These are phyloP conservation scores for Candida ficus DNA, from an alignment of 805 yeast genomes.

Conservation along the genomic window DNA sequence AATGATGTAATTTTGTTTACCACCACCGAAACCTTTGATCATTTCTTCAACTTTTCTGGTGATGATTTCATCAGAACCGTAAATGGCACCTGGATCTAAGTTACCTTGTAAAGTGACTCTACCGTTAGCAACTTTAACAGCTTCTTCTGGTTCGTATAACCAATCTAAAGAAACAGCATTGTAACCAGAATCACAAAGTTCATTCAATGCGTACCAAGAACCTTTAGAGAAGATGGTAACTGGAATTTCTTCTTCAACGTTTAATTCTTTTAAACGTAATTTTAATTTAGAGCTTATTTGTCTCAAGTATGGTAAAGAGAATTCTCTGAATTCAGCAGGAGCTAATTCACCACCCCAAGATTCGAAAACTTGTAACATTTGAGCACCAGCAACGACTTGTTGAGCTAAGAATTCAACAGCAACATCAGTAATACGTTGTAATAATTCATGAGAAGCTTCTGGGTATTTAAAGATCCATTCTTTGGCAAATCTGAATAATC, in stretches of 20 bases:
- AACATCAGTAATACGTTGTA: conserved; percentile 77
- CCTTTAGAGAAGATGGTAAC: conserved; percentile 91
- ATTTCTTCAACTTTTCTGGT: conserved; percentile 76
- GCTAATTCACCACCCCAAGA: conserved; percentile 98
- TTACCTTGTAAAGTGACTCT: conserved; percentile 91
- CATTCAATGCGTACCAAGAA: conserved; percentile 94
- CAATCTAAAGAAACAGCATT: conserved; percentile 91
- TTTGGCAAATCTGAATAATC: conserved; percentile 84
- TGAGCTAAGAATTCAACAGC: conserved; percentile 90
- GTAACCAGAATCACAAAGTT: conserved; percentile 75
- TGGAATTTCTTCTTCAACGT: conserved; percentile 69
- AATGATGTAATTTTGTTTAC: conserved; percentile 84
- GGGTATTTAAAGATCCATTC: conserved; percentile 87
- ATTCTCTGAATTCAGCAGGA: conserved; percentile 81
- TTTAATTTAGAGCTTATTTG: conserved; percentile 73
- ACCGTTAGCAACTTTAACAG: conserved; percentile 66
- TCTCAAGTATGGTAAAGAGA: conserved; percentile 80
- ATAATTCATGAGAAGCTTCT: conserved; percentile 59
- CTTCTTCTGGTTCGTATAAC: conserved; percentile 80
- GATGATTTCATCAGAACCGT: conserved; percentile 82
- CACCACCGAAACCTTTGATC: conserved; percentile 92
- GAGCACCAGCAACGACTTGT: conserved; percentile 97
- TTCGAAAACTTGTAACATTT: conserved; percentile 94
- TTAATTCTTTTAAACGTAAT: conserved; percentile 62
- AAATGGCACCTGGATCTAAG: conserved; percentile 90